Evolutionary conservation across 306 rosid species (phyloP).

Genomic region (Canavalia ensiformis): DNA sequence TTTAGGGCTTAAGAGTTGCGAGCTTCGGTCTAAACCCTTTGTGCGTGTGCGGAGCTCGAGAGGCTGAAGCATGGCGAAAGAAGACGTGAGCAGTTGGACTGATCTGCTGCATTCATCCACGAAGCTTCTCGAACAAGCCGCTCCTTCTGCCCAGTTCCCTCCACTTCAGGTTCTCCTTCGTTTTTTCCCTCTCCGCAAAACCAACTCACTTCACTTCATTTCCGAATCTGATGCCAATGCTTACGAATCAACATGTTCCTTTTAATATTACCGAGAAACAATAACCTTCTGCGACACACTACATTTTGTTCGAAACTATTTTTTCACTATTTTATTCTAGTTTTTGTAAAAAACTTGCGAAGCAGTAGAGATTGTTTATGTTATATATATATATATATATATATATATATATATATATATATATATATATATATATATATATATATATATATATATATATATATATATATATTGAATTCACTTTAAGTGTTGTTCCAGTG

Average conservation of each 20-base stretch:
- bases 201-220: neutral
- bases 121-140: conserved; percentile 98
- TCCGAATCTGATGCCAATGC: conserved; percentile 6
- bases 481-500: conserved; percentile 2
- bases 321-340: neutral
- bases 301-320: neutral
- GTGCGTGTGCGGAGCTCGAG: neutral
- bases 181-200: conserved; percentile 33
- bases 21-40: neutral
- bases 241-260: conserved; percentile 3
- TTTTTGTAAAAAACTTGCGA: neutral
- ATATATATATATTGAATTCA: too few species aligned
- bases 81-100: conserved; percentile 75
- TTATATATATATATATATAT: too few species aligned
- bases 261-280: neutral
- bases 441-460: too few species aligned
- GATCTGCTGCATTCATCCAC: conserved; percentile 94
- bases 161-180: conserved; percentile 78
- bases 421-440: too few species aligned
- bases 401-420: too few species aligned
- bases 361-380: neutral
- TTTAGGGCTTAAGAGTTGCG: conserved; percentile 48
- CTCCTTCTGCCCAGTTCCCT: conserved; percentile 97
- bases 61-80: conserved; percentile 75
- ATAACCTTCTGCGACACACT: neutral